Evolutionary conservation across 768 basidiomycete genomes (phyloP).

Genomic region (Glaciozyma martinii): DNA sequence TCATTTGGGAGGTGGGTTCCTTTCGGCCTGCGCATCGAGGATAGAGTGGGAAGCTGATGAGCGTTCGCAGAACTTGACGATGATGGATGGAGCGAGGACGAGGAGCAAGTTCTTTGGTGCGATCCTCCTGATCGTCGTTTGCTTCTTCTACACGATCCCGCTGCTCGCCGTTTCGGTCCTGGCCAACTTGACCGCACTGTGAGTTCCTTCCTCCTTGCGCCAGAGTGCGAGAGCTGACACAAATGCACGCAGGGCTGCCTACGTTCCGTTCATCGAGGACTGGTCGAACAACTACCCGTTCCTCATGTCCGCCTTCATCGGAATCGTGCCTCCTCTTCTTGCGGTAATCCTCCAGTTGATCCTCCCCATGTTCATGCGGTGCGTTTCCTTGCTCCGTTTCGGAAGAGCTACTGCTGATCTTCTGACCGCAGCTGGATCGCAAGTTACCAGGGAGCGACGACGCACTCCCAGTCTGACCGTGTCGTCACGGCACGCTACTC

Average conservation of each 20-base stretch:
- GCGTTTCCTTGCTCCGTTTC: conserved; percentile 41
- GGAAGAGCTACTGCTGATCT: neutral
- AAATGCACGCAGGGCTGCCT: conserved; percentile 36
- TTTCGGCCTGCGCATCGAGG: neutral
- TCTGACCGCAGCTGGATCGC: conserved; percentile 18
- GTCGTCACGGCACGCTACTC: conserved; percentile 88
- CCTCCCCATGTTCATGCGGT: conserved; percentile 82
- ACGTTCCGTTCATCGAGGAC: conserved; percentile 61
- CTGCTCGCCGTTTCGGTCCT: conserved; percentile 79
- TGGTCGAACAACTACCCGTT: conserved; percentile 59
- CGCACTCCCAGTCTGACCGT: conserved; percentile 50
- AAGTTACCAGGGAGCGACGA: conserved; percentile 30
- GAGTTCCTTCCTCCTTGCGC: neutral
- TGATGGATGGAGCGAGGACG: conserved; percentile 55
- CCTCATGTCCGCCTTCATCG: conserved; percentile 76
- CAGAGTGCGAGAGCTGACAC: conserved; percentile 1
- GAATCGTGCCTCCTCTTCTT: conserved; percentile 78
- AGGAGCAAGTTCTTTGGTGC: conserved; percentile 69
- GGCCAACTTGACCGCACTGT: conserved; percentile 63
- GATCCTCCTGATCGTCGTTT: conserved; percentile 62
- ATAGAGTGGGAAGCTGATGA: neutral
- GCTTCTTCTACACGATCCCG: conserved; percentile 91
- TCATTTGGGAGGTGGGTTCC: conserved; percentile 46
- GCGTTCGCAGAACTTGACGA: conserved; percentile 57
- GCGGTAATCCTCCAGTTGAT: conserved; percentile 66